Evolutionary conservation across 352 stramenopile genomes (phyloP).

Genomic region (Pythium guiyangense): DNA sequence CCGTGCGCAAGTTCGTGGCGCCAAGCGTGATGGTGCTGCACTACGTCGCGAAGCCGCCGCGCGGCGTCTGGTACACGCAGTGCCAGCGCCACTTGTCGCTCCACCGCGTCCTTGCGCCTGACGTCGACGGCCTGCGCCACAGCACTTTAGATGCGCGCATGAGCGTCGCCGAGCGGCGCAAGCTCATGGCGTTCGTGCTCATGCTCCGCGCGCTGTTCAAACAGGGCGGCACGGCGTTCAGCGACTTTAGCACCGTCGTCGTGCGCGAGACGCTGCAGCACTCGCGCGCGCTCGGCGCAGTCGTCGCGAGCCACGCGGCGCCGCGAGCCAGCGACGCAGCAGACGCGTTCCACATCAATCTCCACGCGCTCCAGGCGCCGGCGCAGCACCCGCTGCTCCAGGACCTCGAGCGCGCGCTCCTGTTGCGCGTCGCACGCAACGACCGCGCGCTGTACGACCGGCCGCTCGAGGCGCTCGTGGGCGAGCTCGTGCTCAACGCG

Average conservation of each 20-base stretch:
- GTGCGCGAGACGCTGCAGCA: conserved; percentile 12
- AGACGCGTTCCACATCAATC: conserved; percentile 17
- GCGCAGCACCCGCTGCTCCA: conserved; percentile 22
- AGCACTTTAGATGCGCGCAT: conserved; percentile 11
- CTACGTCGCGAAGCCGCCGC: conserved; percentile 25
- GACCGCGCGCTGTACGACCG: conserved; percentile 21
- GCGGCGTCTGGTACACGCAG: conserved; percentile 41
- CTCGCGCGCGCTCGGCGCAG: neutral
- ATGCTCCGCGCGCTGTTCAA: conserved; percentile 32
- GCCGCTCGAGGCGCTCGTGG: conserved; percentile 23
- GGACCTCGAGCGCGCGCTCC: conserved; percentile 23
- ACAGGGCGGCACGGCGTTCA: conserved; percentile 33
- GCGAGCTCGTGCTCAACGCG: conserved; percentile 19
- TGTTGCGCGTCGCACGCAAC: conserved; percentile 17
- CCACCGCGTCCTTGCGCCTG: conserved; percentile 30
- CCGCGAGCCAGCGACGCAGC: neutral
- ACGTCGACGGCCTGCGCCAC: too few species aligned
- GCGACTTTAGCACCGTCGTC: conserved; percentile 41
- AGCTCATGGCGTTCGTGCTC: conserved; percentile 29
- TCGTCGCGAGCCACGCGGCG: conserved; percentile 22
- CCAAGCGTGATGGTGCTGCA: conserved; percentile 35
- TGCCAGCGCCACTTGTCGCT: conserved; percentile 38
- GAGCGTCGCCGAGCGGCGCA: conserved; percentile 16
- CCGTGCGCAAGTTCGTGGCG: conserved; percentile 14
- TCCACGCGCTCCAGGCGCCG: conserved; percentile 30